These are phyloP conservation scores for Nannochloris sp. DNA, from an alignment of 139 green algal species.

Conservation along the genomic window DNA sequence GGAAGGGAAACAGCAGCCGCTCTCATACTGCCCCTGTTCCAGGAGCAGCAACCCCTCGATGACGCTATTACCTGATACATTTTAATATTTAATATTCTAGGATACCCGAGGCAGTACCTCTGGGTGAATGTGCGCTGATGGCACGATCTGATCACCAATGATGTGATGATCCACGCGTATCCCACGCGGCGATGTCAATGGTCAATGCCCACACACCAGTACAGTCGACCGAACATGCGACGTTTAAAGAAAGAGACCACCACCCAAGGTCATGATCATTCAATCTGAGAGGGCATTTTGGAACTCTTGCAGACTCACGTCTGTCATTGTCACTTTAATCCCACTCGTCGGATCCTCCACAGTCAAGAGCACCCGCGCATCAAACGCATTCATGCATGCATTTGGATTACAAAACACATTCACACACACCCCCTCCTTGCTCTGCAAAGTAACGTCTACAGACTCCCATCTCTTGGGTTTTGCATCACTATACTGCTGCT, in stretches of 20 bases:
- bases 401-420: slow-evolving; percentile 80
- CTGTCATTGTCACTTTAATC: slow-evolving; percentile 32
- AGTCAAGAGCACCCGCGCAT: slow-evolving; percentile 61
- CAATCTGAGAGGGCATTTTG: slow-evolving; percentile 20
- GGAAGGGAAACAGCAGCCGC: neutral
- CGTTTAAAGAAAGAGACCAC: slow-evolving; percentile 33
- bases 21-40: slow-evolving; percentile 50
- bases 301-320: neutral
- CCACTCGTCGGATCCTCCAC: slow-evolving; percentile 36
- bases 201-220: neutral
- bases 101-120: neutral
- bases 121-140: too few species aligned
- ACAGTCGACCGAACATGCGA: neutral
- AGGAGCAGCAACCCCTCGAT: slow-evolving; percentile 71
- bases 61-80: slow-evolving; percentile 20
- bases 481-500: slow-evolving; percentile 43
- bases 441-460: slow-evolving; percentile 41
- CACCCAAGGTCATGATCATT: slow-evolving; percentile 31
- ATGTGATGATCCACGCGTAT: too few species aligned
- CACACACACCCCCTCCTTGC: slow-evolving; percentile 27
- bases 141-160: too few species aligned
- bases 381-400: slow-evolving; percentile 56
- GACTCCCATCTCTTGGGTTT: slow-evolving; percentile 43
- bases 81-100: neutral
- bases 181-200: neutral